A percentile compares a stretch with the other conserved stretches of the same genome.
These are phyloP conservation scores for Evernia prunastri DNA, from an alignment of 495 filamentous ascomycete species.

Conservation along the genomic window DNA sequence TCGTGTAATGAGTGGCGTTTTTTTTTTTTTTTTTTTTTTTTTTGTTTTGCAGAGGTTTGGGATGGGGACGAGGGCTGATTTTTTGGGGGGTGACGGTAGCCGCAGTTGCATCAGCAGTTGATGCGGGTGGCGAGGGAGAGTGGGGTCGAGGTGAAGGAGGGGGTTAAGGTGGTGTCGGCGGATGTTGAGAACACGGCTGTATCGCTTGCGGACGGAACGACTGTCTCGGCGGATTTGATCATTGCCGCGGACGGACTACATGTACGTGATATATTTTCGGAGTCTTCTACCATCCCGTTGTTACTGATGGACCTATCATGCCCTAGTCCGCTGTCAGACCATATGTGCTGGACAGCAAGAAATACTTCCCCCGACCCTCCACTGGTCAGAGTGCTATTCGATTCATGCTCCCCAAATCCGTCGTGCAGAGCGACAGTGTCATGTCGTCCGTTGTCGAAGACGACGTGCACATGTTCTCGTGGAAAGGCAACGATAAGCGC, in stretches of 20 bases:
- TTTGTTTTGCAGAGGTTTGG: too few species aligned
- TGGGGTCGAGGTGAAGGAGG: neutral
- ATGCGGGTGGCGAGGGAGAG: neutral
- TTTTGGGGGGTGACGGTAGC: neutral
- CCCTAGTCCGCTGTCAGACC: neutral
- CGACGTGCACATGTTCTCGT: neutral
- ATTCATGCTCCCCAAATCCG: neutral
- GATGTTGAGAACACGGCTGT: neutral
- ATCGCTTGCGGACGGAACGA: neutral
- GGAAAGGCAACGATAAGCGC: slow-evolving; percentile 1
- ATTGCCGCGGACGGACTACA: slow-evolving; percentile 5
- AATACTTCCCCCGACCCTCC: neutral
- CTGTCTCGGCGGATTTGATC: neutral
- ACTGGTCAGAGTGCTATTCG: neutral
- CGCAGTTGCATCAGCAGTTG: neutral
- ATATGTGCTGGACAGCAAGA: neutral
- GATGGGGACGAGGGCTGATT: too few species aligned
- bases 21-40: too few species aligned
- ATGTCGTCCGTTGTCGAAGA: neutral
- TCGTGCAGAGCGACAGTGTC: neutral
- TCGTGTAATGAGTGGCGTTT: too few species aligned
- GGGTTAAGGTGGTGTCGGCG: neutral
- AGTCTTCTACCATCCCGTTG: neutral
- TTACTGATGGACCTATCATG: neutral
- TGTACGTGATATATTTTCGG: neutral